Base-by-base conservation (phyloP, 768 basidiomycete species). In the Suillus alpinus region DNA sequence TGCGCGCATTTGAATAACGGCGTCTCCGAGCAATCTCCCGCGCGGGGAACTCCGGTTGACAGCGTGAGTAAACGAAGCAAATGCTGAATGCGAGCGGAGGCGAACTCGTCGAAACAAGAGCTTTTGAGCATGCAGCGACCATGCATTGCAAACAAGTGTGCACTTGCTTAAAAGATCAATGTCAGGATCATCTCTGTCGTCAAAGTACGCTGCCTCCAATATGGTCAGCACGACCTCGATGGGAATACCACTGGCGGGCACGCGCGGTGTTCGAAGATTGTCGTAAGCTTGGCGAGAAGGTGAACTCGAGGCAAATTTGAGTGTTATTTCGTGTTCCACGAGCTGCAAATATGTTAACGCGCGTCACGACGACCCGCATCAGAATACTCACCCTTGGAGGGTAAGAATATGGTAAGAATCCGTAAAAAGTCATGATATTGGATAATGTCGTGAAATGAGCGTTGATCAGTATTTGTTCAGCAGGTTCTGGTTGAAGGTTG, bases 101-200 rank as follows among this genome's bases (percentile, higher is more conserved):
- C 75, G 75, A 59, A 89, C 82, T 50, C 77, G 74, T 59, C 78
- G 77, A 72, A 90, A 91, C 51, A 91, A 76, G 18, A 88, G 79
- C 59, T 80, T 83, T 71, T 92, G 89, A 0, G 86, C 80, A 32
- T 80, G 75, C n/a, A 73, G 65, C 1, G 87, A 83, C 89, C 90
- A 91, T 29, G 81, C 77, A 69, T 76, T 80, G 79, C 83, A 89
- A 26, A 91, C 86, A 52, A 91, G 80, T 3, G 87, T 75, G 66
- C 83, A 87, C 51, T 79, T 71, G 56, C 69, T 72, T 52, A 91
- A 77, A 20, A 88, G 75, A 13, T 71, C 65, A 43, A 72, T 68
- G 65, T 81, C 74, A 4, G 73, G 67, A 55, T 74, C 69, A 34
- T 72, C 63, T 31, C 75, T 69, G 37, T 77, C 73, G 53, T 78